phyloP scores from a whole-genome alignment of 768 basidiomycete species.

The Tulasnella sp. region DNA sequence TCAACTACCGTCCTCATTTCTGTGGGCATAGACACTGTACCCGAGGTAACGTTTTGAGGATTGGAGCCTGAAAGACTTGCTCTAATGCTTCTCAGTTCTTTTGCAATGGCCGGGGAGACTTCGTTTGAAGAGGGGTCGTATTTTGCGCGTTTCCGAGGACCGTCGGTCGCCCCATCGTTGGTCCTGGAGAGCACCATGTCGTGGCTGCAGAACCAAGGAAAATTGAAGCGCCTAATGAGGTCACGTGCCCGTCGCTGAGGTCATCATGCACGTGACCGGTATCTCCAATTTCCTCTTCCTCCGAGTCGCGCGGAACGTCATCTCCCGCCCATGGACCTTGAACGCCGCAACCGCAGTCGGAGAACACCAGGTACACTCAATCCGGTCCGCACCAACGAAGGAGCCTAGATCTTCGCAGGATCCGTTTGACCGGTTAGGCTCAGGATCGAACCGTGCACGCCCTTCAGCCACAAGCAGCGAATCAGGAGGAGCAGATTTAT shows the following conservation, averaged over 20 bases:
- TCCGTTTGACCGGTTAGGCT: too few species aligned
- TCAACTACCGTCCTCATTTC: background rate
- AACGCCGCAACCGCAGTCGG: too few species aligned
- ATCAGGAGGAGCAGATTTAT: too few species aligned
- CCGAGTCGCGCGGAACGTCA: too few species aligned
- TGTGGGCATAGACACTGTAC: background rate
- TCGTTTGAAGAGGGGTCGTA: background rate
- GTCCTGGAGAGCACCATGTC: background rate
- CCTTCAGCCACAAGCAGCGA: too few species aligned
- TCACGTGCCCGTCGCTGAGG: background rate
- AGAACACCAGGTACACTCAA: too few species aligned
- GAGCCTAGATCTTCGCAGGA: too few species aligned
- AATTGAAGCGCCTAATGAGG: background rate
- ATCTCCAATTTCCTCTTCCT: too few species aligned
- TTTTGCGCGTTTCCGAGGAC: constrained; percentile 6
- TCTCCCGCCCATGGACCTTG: too few species aligned
- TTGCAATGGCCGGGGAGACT: background rate
- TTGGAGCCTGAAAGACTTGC: background rate
- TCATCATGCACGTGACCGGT: background rate
- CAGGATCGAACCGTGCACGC: too few species aligned
- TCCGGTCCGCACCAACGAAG: too few species aligned
- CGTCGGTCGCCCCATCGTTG: background rate
- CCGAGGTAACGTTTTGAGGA: constrained; percentile 5
- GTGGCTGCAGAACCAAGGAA: background rate
- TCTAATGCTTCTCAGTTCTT: background rate